phyloP scores from a whole-genome alignment of 2,329 filamentous ascomycete species.

The Sporothrix dimorphospora region DNA sequence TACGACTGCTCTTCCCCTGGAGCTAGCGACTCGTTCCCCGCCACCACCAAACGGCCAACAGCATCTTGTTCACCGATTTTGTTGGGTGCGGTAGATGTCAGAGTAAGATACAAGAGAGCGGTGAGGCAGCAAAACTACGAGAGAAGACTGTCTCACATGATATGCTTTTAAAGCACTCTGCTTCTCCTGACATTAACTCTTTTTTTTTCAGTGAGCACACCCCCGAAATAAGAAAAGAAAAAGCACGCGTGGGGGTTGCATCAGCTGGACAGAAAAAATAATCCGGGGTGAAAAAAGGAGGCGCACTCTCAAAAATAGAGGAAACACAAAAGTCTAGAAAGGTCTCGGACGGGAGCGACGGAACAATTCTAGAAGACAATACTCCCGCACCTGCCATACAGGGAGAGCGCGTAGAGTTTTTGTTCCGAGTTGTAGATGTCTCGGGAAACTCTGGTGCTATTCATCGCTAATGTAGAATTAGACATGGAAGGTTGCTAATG shows the following conservation, averaged over 20 bases:
- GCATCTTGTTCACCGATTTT: neutral
- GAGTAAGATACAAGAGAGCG: neutral
- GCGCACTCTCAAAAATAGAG: no score
- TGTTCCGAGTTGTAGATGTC: neutral
- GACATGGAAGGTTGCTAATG: neutral
- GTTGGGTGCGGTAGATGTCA: neutral
- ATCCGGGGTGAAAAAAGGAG: neutral
- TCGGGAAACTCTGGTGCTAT: neutral
- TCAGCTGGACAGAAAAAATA: constrained; percentile 14
- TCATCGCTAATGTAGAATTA: neutral
- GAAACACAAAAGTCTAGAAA: neutral
- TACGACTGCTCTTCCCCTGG: neutral
- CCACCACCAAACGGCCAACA: neutral
- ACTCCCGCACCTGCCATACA: no score
- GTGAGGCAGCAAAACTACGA: neutral
- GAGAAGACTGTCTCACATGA: no score
- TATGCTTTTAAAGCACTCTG: no score
- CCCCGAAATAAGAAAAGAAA: neutral
- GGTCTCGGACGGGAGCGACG: neutral
- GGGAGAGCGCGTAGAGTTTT: no score
- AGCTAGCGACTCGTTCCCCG: neutral
- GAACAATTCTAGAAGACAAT: constrained; percentile 5
- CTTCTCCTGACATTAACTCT: no score
- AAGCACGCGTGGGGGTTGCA: constrained; percentile 2
- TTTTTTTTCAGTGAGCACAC: neutral